Evolutionary conservation across 495 filamentous ascomycete species (phyloP), one percentile per base, ranked within the genome.

Genomic region (Neurospora intermedia): DNA sequence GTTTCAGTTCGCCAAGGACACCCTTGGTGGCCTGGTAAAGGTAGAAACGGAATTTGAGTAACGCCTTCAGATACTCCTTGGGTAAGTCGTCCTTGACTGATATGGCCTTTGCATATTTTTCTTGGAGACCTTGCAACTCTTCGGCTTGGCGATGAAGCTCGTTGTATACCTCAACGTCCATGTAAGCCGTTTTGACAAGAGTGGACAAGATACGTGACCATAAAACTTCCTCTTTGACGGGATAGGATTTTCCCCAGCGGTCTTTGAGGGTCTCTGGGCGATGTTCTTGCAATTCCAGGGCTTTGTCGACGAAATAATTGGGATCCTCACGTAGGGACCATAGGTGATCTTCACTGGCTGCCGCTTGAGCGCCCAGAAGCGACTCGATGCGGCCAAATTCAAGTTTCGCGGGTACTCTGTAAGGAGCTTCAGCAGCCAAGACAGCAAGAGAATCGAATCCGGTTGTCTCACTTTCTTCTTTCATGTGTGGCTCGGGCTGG

Each of bases 261-360:
- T 85, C 83, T 6, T 69, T 75, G 2, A 87, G 4, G 20, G 77
- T 46, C 43, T 86, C 83, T 9, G 77, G 70, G 6, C 81, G 76
- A 76, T 88, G 86, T 18, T 88, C 86, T 38, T 73, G 76, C 11
- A 69, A 71, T 0, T 85, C 80, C 7, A 69, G 71, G 0, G 87
- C 3, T 16, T 72, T 40, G 7, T 79, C 77, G 6, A 75, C 75
- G 66, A 89, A 88, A 73, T 88, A 90, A 6, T 72, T 79, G 0
- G 88, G 87, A 75, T 90, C 86, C 70, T 88, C 87, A n/a, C 88
- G 82, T 45, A 89, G 75, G 2, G 81, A 73, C 84, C 83, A 86
- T 7, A 89, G 43, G 70, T 87, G 85, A 72, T 89, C 87, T 69
- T 85, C 82, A 4, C 83, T 81, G 23, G 81, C 81, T 1, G 77